Percentiles rank a stretch among this genome's conserved stretches.
These are phyloP conservation scores for Camelina neglecta DNA, from an alignment of 345 rosid species.

Conservation along the genomic window DNA sequence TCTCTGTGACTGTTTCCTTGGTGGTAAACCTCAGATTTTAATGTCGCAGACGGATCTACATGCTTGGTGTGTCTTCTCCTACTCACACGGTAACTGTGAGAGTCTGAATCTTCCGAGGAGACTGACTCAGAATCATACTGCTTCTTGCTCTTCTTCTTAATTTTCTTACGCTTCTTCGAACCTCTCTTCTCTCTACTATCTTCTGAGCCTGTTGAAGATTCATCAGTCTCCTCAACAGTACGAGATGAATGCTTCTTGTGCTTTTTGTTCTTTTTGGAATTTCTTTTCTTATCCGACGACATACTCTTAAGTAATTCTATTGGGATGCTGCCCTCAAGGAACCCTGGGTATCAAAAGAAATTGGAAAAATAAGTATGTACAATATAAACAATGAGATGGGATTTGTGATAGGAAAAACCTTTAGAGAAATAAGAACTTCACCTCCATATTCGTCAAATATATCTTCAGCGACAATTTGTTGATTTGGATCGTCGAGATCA, in stretches of 20 bases:
- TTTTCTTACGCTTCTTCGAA: slow-evolving; percentile 54
- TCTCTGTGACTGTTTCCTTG: slow-evolving; percentile 43
- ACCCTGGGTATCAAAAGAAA: slow-evolving; percentile 56
- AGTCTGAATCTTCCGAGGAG: slow-evolving; percentile 49
- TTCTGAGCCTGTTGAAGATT: slow-evolving; percentile 48
- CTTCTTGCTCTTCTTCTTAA: slow-evolving; percentile 51
- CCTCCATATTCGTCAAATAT: slow-evolving; percentile 99
- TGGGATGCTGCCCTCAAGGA: slow-evolving; percentile 74
- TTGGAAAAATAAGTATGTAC: slow-evolving; percentile 24
- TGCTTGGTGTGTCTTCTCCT: slow-evolving; percentile 48
- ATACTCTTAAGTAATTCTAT: slow-evolving; percentile 58
- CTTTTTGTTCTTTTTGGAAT: slow-evolving; percentile 53
- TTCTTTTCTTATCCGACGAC: slow-evolving; percentile 54
- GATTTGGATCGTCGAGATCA: slow-evolving; percentile 87
- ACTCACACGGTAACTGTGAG: slow-evolving; percentile 41
- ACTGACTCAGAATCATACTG: slow-evolving; percentile 46
- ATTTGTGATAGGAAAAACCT: not conserved
- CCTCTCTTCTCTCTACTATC: slow-evolving; percentile 42
- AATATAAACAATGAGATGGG: slow-evolving; percentile 1
- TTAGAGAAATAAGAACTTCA: slow-evolving; percentile 36
- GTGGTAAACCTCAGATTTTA: slow-evolving; percentile 37
- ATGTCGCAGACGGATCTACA: slow-evolving; percentile 25
- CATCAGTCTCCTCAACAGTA: slow-evolving; percentile 46
- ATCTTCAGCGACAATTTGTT: slow-evolving; percentile 96
- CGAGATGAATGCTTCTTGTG: slow-evolving; percentile 55